A percentile compares a stretch with the other conserved stretches of the same genome.
Conservation (phyloP, 768 basidiomycete species). For the Suillus occidentalis region DNA sequence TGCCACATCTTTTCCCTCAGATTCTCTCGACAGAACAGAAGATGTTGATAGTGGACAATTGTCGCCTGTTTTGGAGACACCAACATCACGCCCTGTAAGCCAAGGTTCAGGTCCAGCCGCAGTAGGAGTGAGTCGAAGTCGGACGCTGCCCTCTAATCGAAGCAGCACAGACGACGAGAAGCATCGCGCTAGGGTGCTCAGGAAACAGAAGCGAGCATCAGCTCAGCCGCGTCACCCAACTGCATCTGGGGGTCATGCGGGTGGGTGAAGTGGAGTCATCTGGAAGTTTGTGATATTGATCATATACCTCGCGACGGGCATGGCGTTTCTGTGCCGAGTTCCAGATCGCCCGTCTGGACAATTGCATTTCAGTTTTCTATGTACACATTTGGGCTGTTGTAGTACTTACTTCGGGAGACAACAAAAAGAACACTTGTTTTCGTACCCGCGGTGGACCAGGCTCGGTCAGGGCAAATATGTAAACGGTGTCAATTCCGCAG, state of each 20-base stretch:
- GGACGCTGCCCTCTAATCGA: conserved; percentile 54
- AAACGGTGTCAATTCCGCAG: not conserved
- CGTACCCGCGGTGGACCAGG: too few relatives aligned
- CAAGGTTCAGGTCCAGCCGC: conserved; percentile 28
- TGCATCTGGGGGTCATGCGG: conserved; percentile 7
- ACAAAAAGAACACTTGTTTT: not conserved
- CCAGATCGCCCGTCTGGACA: not conserved
- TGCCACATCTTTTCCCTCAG: conserved; percentile 17
- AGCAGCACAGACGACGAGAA: conserved; percentile 34
- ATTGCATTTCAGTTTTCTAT: not conserved
- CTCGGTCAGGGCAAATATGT: not conserved
- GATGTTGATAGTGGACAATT: conserved; percentile 37
- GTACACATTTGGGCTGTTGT: not conserved
- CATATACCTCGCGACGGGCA: conserved; percentile 6
- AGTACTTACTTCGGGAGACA: not conserved
- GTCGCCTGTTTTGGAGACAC: conserved; percentile 49
- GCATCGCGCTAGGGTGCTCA: conserved; percentile 41
- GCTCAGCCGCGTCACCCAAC: conserved; percentile 31
- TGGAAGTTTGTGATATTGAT: conserved; percentile 5
- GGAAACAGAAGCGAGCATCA: conserved; percentile 53
- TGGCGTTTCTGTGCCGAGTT: not conserved
- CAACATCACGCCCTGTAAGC: conserved; percentile 31
- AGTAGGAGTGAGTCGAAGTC: conserved; percentile 54
- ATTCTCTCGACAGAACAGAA: conserved; percentile 19
- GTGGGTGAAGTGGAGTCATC: not conserved